These are phyloP conservation scores for Malus orientalis DNA, from an alignment of 306 rosid genomes.

Conservation along the genomic window DNA sequence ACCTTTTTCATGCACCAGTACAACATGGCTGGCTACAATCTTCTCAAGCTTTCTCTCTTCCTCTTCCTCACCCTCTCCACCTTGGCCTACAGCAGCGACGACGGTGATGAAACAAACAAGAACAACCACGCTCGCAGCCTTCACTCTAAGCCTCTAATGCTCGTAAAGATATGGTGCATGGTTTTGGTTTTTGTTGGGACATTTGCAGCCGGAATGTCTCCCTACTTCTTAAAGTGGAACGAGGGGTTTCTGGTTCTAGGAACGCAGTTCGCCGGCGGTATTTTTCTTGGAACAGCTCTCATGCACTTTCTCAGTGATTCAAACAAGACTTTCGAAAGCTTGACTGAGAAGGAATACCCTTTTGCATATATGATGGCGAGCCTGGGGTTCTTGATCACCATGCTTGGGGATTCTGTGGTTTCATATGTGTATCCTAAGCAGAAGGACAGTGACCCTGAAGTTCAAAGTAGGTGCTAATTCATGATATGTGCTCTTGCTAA, in stretches of 20 bases:
- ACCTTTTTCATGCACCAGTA: too few relatives aligned
- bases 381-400: too few relatives aligned
- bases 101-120: background rate
- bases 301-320: constrained; percentile 80
- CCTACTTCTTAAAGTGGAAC: constrained; percentile 64
- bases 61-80: constrained; percentile 31
- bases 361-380: background rate
- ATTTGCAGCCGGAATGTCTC: constrained; percentile 59
- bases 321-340: constrained; percentile 31
- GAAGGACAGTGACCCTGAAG: too few relatives aligned
- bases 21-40: too few relatives aligned
- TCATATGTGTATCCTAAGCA: too few relatives aligned
- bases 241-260: constrained; percentile 75
- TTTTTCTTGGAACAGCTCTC: constrained; percentile 64
- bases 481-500: too few relatives aligned
- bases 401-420: too few relatives aligned
- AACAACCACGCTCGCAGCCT: too few relatives aligned
- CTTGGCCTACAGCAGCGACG: constrained; percentile 48
- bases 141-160: constrained; percentile 21
- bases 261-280: constrained; percentile 60
- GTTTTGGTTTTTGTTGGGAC: constrained; percentile 52
- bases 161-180: constrained; percentile 50
- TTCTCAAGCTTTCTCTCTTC: background rate
- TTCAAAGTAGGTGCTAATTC: too few relatives aligned
- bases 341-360: constrained; percentile 6